phyloP scores from a whole-genome alignment of 225 moss, liverwort and hornwort species.

The Physcomitrium patens region DNA sequence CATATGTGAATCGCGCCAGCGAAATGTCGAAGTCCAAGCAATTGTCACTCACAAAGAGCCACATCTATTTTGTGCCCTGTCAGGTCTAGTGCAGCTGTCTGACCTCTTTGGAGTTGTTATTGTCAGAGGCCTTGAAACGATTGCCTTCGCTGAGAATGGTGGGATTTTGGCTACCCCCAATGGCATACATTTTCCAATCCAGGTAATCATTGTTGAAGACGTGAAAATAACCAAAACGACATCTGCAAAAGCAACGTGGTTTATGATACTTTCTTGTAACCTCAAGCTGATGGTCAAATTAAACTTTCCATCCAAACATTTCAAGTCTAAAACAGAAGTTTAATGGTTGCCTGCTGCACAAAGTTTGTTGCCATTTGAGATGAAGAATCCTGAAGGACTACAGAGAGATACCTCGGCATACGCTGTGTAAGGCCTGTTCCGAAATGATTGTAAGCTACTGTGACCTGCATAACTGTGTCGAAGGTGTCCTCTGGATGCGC shows the following conservation, averaged over 20 bases:
- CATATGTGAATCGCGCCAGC: neutral
- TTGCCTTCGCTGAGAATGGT: conserved; percentile 74
- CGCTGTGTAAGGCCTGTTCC: conserved; percentile 61
- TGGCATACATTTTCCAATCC: conserved; percentile 67
- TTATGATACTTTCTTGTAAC: neutral
- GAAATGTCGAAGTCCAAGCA: neutral
- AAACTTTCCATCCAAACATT: neutral
- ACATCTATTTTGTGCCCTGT: neutral
- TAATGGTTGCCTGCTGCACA: neutral
- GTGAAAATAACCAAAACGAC: conserved; percentile 68
- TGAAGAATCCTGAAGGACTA: no score
- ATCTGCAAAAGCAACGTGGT: conserved; percentile 28
- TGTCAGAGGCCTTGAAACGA: conserved; percentile 46
- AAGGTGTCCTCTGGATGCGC: conserved; percentile 60
- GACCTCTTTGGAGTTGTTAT: conserved; percentile 43
- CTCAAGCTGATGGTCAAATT: neutral
- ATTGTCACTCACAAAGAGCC: neutral
- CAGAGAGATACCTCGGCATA: conserved; percentile 49
- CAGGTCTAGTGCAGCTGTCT: neutral
- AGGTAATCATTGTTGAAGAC: conserved; percentile 64
- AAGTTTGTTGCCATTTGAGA: no score
- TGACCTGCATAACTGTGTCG: conserved; percentile 69
- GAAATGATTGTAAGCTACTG: conserved; percentile 69
- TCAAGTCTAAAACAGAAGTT: neutral
- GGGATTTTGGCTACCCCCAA: conserved; percentile 63